These are phyloP conservation scores for Obelidium mucronatum DNA, from an alignment of 192 early-diverging fungal genomes.

Conservation along the genomic window DNA sequence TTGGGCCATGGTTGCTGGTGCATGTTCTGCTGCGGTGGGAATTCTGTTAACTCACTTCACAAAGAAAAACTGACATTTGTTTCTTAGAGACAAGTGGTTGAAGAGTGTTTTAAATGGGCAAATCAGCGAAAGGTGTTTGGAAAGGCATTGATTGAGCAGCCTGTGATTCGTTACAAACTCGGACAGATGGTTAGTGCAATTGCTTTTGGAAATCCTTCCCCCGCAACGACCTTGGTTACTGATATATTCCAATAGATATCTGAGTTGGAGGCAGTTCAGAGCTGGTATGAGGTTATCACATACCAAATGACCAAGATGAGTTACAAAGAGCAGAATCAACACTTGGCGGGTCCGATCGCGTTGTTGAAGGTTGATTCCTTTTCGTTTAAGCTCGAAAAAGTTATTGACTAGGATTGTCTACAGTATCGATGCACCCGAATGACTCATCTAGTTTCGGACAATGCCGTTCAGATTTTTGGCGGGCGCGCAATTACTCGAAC, in stretches of 20 bases:
- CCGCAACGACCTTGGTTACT: neutral
- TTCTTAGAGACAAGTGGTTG: slow-evolving; percentile 46
- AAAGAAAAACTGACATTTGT: neutral
- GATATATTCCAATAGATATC: slow-evolving; percentile 14
- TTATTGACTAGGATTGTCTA: neutral
- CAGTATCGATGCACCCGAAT: slow-evolving; percentile 57
- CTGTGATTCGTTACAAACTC: slow-evolving; percentile 74
- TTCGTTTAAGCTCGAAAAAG: neutral
- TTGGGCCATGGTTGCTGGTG: slow-evolving; percentile 57
- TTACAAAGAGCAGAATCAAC: slow-evolving; percentile 66
- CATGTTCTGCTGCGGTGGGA: slow-evolving; percentile 15
- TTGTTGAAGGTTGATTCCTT: slow-evolving; percentile 56
- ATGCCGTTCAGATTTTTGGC: slow-evolving; percentile 78
- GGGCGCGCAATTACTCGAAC: slow-evolving; percentile 73
- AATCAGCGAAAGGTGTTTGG: slow-evolving; percentile 78
- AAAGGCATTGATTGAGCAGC: slow-evolving; percentile 71
- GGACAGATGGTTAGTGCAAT: slow-evolving; percentile 63
- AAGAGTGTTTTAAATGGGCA: slow-evolving; percentile 73
- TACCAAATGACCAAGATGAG: slow-evolving; percentile 75
- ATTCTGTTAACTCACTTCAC: neutral
- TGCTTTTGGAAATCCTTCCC: neutral
- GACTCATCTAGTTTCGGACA: slow-evolving; percentile 65
- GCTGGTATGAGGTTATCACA: slow-evolving; percentile 61
- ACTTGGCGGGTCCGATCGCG: slow-evolving; percentile 73
- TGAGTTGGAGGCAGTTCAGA: slow-evolving; percentile 29